Evolutionary conservation across 768 basidiomycete genomes (phyloP), one percentile per base, ranked within the genome.

Genomic region (Lentinula lateritia): DNA sequence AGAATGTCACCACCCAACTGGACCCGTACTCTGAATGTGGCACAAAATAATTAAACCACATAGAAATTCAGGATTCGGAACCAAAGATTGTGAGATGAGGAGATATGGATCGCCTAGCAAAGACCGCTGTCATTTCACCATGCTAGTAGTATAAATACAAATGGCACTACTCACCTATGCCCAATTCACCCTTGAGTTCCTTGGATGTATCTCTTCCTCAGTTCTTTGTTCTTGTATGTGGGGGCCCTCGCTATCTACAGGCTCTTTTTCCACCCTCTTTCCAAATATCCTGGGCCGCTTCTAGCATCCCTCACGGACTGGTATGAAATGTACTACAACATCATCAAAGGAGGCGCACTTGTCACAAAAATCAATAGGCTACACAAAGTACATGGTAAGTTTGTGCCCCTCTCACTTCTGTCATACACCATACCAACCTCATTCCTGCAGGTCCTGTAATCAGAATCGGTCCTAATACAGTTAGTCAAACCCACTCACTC

Each of bases 401-500:
- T 59, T n/a, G 38, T 45, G 20, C 58, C 3, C n/a, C 20, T 46
- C 41, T 23, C 50, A 35, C 41, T 18, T 5, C 35, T 28, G 8
- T 32, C 48, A 43, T 42, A 45, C 35, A 34, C 42, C 20, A 12
- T 36, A 45, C 16, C 50, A 10, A 50, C n/a, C 1, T 8, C 16
- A 16, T 48, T 2, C n/a, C 7, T n/a, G 15, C 46, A 76, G 75
- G 76, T 6, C 70, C 73, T 32, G 71, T 78, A 2, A 71, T 77
- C 36, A 63, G 77, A 48, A 66, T 77, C 34, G 70, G 69, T 9
- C 75, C 77, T 3, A 75, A 77, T 61, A 68, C 75, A 66, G 78
- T 77, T 50, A 46, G 69, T 39, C 20, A 12, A 28, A 13, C 32
- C 34, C 12, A 41, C 35, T 18, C 43, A 62, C 57, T 34, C 16